phyloP scores from a whole-genome alignment of 345 rosid genomes.

The Bruguiera sexangula region DNA sequence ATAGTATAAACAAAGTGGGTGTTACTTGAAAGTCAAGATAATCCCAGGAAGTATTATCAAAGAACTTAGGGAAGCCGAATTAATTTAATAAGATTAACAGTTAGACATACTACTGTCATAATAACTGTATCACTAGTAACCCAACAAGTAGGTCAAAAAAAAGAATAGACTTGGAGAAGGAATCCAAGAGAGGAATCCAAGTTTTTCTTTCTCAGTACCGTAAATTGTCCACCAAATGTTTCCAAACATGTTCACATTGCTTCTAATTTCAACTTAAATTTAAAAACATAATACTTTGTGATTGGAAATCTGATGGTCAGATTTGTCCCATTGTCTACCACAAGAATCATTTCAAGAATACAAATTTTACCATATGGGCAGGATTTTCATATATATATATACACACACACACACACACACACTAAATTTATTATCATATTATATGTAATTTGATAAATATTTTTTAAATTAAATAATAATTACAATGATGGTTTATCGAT shows the following conservation, averaged over 20 bases:
- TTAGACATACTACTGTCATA: background rate
- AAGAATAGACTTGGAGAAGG: background rate
- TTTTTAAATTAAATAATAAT: too few species aligned
- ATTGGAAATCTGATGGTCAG: too few species aligned
- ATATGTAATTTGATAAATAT: too few species aligned
- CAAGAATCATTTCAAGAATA: too few species aligned
- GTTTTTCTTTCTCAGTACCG: background rate
- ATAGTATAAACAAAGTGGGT: background rate
- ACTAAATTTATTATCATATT: too few species aligned
- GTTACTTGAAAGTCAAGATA: background rate
- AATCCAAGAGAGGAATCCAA: background rate
- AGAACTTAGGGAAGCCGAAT: background rate
- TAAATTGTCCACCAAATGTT: background rate
- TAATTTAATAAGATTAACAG: background rate
- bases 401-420: rapidly evolving
- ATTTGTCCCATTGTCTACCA: too few species aligned
- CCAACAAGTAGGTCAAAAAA: background rate
- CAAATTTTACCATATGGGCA: too few species aligned
- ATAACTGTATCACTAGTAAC: background rate
- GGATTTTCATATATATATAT: too few species aligned
- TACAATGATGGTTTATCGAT: too few species aligned
- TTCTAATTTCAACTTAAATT: background rate
- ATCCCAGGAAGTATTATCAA: background rate
- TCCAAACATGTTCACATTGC: background rate
- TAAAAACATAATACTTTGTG: background rate